Conservation (phyloP, 2,329 filamentous ascomycete genomes). For the Hypomyces rosellus region DNA sequence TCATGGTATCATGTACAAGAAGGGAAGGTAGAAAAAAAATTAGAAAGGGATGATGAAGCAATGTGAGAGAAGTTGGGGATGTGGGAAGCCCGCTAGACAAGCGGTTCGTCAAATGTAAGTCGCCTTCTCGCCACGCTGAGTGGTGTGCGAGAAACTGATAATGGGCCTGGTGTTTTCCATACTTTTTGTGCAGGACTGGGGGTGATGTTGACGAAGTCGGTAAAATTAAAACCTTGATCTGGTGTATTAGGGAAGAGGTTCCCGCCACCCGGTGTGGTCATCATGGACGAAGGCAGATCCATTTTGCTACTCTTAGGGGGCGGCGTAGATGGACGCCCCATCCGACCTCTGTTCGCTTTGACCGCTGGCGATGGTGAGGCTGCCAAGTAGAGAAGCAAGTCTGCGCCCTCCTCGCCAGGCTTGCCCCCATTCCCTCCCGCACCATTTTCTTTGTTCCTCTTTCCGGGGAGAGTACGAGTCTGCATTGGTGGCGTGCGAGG, state of each 20-base stretch:
- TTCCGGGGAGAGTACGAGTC: slow-evolving; percentile 40
- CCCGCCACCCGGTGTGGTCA: slow-evolving; percentile 74
- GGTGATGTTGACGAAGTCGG: slow-evolving; percentile 96
- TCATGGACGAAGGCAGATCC: slow-evolving; percentile 75
- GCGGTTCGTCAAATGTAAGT: slow-evolving; percentile 73
- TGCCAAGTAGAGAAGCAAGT: slow-evolving; percentile 76
- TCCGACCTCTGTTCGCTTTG: slow-evolving; percentile 39
- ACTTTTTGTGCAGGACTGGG: slow-evolving; percentile 87
- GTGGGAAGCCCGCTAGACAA: slow-evolving; percentile 12
- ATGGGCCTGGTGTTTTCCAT: slow-evolving; percentile 73
- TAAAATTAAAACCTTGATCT: slow-evolving; percentile 80
- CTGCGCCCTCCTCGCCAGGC: slow-evolving; percentile 71
- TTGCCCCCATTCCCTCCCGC: slow-evolving; percentile 43
- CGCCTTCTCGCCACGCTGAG: slow-evolving; percentile 64
- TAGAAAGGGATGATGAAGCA: slow-evolving; percentile 7
- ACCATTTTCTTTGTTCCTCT: slow-evolving; percentile 43
- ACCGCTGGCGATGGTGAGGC: slow-evolving; percentile 85
- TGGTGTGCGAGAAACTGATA: slow-evolving; percentile 45
- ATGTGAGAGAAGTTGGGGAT: neutral
- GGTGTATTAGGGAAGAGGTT: slow-evolving; percentile 71
- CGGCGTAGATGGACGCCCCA: slow-evolving; percentile 70
- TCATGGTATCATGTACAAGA: slow-evolving; percentile 33
- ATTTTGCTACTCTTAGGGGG: slow-evolving; percentile 61
- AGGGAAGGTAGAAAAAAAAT: slow-evolving; percentile 18
- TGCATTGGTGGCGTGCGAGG: slow-evolving; percentile 75